Base-by-base conservation (phyloP, 1,139 yeast species). In the Yamadazyma epiphylla region DNA sequence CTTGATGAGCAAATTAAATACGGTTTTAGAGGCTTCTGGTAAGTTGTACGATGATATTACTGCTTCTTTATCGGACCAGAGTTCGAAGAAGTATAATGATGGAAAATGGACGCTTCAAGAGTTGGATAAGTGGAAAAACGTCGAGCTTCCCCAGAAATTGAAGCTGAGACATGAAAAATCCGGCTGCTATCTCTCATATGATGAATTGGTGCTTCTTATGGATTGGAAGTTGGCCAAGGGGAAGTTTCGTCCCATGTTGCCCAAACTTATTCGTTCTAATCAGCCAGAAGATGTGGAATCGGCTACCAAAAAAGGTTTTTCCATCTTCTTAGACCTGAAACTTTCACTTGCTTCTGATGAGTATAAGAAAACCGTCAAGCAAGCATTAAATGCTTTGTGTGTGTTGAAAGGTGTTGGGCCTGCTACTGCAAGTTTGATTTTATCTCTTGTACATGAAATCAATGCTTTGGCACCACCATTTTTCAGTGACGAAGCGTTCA, bases 181-280 rank as follows among this genome's bases (percentile, higher is more conserved):
- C n/a, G 39, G 43, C 5, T 35, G 55, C 5, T 60, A 61, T 56
- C 32, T 70, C 8, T 55, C 57, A 9, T 58, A 58, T 33, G 52
- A 53, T 1, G 76, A 71, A 38, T 52, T 70, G 42, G 46, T 45
- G 3, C 46, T 60, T 19, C 40, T 70, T 19, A 58, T 70, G 70
- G 75, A 70, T 35, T 70, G 75, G 75, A 71, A 71, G 34, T 54
- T 71, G 26, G 65, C 71, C 15, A 62, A 62, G 37, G 77, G 77
- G 0, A 68, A 64, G 31, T 70, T 64, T 38, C 46, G 77, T 15
- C 71, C 75, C 3, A 55, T 59, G 2, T 51, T 71, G 6, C 65
- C 65, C n/a, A 64, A 64, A 32, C 46, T 68, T 14, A 66, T 71
- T 22, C 45, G 45, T 26, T 54, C 64, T 3, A 71, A 71, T 39